phyloP scores from a whole-genome alignment of 1,284 basidiomycete genomes.

The Cerioporus squamosus region DNA sequence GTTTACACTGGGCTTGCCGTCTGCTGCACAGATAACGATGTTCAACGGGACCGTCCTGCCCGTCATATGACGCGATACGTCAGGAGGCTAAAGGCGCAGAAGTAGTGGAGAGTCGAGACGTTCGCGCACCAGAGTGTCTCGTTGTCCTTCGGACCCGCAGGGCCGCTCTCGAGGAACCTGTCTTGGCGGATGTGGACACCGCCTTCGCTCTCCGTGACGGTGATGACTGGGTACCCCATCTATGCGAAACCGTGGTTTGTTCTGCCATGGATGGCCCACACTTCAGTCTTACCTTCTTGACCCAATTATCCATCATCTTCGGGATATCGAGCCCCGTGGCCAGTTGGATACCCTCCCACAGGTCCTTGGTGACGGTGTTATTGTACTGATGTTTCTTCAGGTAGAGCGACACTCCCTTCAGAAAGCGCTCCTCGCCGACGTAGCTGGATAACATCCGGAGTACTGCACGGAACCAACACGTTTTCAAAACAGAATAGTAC shows the following conservation, averaged over 20 bases:
- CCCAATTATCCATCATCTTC: conserved; percentile 92
- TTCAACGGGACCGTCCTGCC: conserved; percentile 81
- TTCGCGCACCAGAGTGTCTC: conserved; percentile 81
- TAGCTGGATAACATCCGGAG: conserved; percentile 92
- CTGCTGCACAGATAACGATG: conserved; percentile 65
- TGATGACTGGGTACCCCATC: conserved; percentile 89
- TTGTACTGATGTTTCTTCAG: conserved; percentile 87
- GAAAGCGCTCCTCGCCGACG: conserved; percentile 89
- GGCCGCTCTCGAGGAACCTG: conserved; percentile 90
- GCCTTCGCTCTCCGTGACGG: conserved; percentile 77
- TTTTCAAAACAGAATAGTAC: not conserved
- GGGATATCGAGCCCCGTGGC: conserved; percentile 80
- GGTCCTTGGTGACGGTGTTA: conserved; percentile 86
- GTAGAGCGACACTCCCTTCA: conserved; percentile 90
- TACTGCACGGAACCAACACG: conserved; percentile 48
- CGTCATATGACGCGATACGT: not conserved
- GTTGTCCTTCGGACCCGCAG: conserved; percentile 82
- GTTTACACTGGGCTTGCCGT: conserved; percentile 68
- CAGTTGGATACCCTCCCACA: conserved; percentile 88
- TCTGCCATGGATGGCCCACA: no score
- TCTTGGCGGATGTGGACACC: conserved; percentile 86
- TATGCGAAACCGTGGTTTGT: conserved; percentile 26
- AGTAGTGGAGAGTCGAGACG: not conserved
- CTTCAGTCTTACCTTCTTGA: conserved; percentile 54
- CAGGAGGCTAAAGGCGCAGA: not conserved